phyloP scores from a whole-genome alignment of 2,329 filamentous ascomycete species.

The Byssothecium circinans region DNA sequence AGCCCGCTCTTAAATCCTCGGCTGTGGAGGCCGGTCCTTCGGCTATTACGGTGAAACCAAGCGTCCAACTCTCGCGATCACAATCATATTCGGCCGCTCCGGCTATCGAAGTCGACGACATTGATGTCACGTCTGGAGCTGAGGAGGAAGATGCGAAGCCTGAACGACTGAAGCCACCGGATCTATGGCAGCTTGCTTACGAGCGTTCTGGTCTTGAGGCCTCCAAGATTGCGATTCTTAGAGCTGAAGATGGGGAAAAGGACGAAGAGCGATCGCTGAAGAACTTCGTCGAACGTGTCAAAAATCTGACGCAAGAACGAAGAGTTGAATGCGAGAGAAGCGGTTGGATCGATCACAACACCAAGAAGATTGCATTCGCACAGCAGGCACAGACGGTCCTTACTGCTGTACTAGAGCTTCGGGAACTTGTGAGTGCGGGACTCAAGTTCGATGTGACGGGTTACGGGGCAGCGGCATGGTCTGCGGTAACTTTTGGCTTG shows the following conservation, averaged over 20 bases:
- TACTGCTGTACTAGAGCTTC: conserved; percentile 1
- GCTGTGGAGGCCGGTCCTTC: no score
- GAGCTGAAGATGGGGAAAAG: neutral
- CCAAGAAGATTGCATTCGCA: neutral
- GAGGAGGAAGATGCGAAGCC: neutral
- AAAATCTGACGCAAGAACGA: conserved; percentile 1
- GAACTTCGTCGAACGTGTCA: conserved; percentile 1
- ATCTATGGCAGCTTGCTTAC: neutral
- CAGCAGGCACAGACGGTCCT: conserved; percentile 2
- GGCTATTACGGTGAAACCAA: no score
- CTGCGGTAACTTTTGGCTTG: conserved; percentile 3
- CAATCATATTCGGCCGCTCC: neutral
- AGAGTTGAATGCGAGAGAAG: conserved; percentile 1
- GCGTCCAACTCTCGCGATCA: no score
- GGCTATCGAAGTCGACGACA: neutral
- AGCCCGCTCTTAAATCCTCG: no score
- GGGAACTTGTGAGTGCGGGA: conserved; percentile 6
- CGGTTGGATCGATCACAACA: conserved; percentile 1
- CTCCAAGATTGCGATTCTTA: neutral
- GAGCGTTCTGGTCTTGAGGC: neutral
- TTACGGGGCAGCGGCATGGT: conserved; percentile 6
- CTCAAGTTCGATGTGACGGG: conserved; percentile 9
- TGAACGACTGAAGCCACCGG: neutral
- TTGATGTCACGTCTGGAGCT: neutral
- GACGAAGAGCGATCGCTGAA: neutral